Evolutionary conservation across 805 yeast genomes (phyloP).

Genomic region (Lipomyces sp.): DNA sequence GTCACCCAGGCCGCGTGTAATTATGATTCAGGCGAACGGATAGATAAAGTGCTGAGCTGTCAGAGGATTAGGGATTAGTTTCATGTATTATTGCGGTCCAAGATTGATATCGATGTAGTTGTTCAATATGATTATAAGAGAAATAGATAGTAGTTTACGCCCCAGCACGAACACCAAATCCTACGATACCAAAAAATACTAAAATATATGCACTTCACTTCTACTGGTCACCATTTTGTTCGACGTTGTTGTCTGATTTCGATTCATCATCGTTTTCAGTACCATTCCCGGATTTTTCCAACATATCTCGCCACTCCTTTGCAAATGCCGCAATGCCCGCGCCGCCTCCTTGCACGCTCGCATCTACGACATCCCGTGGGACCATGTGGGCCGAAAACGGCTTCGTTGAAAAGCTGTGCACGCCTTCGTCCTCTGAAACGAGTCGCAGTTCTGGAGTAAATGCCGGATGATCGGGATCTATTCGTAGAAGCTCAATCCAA

Average conservation of each 20-base stretch:
- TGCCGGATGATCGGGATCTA: slow-evolving; percentile 47
- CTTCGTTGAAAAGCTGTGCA: slow-evolving; percentile 75
- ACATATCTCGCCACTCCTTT: slow-evolving; percentile 58
- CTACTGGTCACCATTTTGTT: background rate
- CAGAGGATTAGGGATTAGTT: background rate
- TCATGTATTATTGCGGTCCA: background rate
- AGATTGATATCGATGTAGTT: background rate
- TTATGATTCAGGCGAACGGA: background rate
- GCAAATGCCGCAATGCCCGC: slow-evolving; percentile 71
- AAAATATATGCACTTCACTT: background rate
- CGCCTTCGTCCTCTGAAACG: slow-evolving; percentile 63
- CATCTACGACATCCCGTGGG: slow-evolving; percentile 89
- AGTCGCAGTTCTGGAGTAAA: slow-evolving; percentile 55
- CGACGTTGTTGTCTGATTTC: background rate
- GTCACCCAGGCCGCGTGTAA: background rate
- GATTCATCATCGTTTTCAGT: background rate
- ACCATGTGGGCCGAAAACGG: slow-evolving; percentile 91
- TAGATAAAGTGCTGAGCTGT: background rate
- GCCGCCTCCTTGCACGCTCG: slow-evolving; percentile 61
- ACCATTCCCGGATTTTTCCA: slow-evolving; percentile 15
- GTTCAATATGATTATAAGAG: background rate
- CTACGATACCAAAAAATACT: background rate
- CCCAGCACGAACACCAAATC: slow-evolving; percentile 1
- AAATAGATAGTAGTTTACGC: background rate
- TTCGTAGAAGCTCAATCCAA: slow-evolving; percentile 74